phyloP scores from a whole-genome alignment of 73 alveolate genomes.

The Symbiodinium natans region DNA sequence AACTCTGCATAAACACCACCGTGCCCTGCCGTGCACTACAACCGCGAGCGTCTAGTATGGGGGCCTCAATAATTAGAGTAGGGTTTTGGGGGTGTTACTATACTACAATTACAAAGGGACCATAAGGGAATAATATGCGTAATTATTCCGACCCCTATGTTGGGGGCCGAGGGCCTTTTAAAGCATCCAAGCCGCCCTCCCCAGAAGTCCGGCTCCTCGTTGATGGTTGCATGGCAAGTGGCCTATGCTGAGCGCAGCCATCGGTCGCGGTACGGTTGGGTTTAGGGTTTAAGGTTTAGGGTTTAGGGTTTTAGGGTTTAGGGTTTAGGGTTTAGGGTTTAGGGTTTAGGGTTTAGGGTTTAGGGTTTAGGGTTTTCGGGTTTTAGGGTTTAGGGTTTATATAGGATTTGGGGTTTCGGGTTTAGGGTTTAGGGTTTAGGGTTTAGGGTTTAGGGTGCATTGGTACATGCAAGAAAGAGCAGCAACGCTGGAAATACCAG shows the following conservation, averaged over 20 bases:
- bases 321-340: background rate
- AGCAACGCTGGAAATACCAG: no score
- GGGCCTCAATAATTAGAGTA: no score
- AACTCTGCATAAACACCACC: no score
- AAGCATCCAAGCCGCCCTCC: constrained; percentile 41
- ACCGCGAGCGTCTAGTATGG: no score
- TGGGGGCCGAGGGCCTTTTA: no score
- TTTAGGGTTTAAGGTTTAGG: background rate
- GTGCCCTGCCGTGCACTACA: no score
- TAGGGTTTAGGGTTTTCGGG: background rate
- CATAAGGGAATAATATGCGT: no score
- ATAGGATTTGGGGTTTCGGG: background rate
- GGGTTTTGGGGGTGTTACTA: no score
- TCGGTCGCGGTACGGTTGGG: no score
- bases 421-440: background rate
- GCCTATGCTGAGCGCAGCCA: background rate
- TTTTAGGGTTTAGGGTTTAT: no score
- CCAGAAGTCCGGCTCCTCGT: constrained; percentile 83
- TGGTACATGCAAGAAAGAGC: background rate
- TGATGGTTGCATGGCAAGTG: background rate
- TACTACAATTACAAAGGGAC: no score
- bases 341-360: background rate
- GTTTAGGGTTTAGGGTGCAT: background rate
- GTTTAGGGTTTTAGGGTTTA: background rate
- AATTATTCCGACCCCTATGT: no score